Base-by-base conservation (phyloP, 202 grass and related monocot species). In the Elaeis oleifera region DNA sequence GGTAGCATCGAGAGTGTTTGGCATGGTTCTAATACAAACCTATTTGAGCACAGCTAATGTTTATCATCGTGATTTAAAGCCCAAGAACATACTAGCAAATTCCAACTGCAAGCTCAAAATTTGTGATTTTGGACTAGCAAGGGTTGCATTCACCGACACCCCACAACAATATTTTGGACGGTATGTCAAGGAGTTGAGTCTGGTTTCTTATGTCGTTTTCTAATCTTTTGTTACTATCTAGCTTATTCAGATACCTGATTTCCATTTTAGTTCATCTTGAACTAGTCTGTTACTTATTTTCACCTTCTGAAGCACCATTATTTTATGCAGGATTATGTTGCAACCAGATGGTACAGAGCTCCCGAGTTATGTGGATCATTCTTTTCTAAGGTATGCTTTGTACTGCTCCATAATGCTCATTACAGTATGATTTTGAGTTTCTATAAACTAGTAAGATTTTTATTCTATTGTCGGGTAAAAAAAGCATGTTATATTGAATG, bases 51-150 rank as follows among this genome's bases (percentile, higher is more conserved):
- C 84, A 99, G 94, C 94, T 75, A 99, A 89, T 75, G 94, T 99
- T 51, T 99, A 92, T 89, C 94, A 99, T 66, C 94, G 94, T 20
- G 94, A 97, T 82, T 80, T 97, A 51, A 97, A 97, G 80, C 94
- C 94, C 7, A 97, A 92, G 69, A 97, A 97, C 79, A 97, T 97
- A 82, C 74, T 97, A 70, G 94, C 94, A 70, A 97, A 97, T 77
- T 82, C 88, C 24, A 92, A 97, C 65, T 97, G 94, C 78, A 97
- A 97, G 68, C 88, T 97, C 24, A 99, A 99, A 77, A 92, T 92
- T 76, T 97, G 94, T 73, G 94, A 97, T 78, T 92, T 97, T 79
- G 94, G 94, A 59, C 61, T 97, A 64, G 88, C 94, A 68, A 92
- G 94, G 68, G 94, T 94, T 76, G 88, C 94, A 16, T 99, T 99